Percentiles rank a stretch among this genome's conserved stretches.
These are phyloP conservation scores for Colletotrichum lupini DNA, from an alignment of 2,329 filamentous ascomycete species.

Conservation along the genomic window DNA sequence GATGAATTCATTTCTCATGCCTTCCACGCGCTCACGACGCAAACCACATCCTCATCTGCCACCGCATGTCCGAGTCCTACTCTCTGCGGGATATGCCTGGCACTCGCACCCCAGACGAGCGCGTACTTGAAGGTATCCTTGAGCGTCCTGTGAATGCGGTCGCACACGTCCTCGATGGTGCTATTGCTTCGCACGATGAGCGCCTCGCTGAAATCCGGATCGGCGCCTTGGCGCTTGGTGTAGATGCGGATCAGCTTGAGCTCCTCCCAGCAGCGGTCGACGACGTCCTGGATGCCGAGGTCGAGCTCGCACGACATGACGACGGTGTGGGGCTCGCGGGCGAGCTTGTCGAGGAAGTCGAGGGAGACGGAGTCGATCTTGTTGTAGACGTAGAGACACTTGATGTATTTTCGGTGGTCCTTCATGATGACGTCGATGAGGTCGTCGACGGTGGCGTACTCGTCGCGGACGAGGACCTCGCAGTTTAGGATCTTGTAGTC, in stretches of 20 bases:
- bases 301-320: slow-evolving; percentile 99
- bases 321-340: slow-evolving; percentile 90
- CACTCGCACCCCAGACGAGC: slow-evolving; percentile 96
- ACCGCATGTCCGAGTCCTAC: slow-evolving; percentile 89
- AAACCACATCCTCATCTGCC: slow-evolving; percentile 75
- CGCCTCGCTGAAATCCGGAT: slow-evolving; percentile 90
- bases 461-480: slow-evolving; percentile 94
- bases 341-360: slow-evolving; percentile 91
- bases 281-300: slow-evolving; percentile 90
- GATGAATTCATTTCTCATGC: slow-evolving; percentile 53
- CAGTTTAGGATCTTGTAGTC: slow-evolving; percentile 99
- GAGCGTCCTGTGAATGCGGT: slow-evolving; percentile 89
- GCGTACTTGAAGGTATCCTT: slow-evolving; percentile 99
- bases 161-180: slow-evolving; percentile 96
- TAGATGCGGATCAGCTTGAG: slow-evolving; percentile 90
- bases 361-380: slow-evolving; percentile 97
- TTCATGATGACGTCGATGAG: slow-evolving; percentile 99
- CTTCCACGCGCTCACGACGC: slow-evolving; percentile 73
- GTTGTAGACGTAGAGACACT: slow-evolving; percentile 97
- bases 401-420: slow-evolving; percentile 97
- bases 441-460: slow-evolving; percentile 95
- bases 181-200: slow-evolving; percentile 91
- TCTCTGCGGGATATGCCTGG: slow-evolving; percentile 91
- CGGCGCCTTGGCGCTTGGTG: slow-evolving; percentile 93
- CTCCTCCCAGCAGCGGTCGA: slow-evolving; percentile 96